These are phyloP conservation scores for Tremella fuciformis DNA, from an alignment of 768 basidiomycete genomes.

Conservation along the genomic window DNA sequence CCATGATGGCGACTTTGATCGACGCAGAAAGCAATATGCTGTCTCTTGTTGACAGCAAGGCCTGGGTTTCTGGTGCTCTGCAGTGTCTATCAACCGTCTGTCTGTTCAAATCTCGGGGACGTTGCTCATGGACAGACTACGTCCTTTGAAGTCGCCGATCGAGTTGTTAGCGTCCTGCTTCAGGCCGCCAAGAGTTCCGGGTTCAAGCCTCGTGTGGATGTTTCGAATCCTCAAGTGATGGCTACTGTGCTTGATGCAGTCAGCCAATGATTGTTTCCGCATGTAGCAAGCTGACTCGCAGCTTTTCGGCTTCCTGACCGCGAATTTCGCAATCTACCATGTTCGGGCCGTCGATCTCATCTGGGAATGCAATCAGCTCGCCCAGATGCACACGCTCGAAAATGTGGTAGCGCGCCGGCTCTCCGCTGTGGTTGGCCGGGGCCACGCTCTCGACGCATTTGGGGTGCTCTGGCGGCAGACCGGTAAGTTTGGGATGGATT, in stretches of 20 bases:
- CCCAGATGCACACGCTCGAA: constrained; percentile 33
- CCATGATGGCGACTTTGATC: constrained; percentile 17
- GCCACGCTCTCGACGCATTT: constrained; percentile 75
- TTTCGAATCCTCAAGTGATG: constrained; percentile 59
- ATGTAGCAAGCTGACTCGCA: constrained; percentile 45
- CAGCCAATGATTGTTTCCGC: not conserved
- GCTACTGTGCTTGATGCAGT: constrained; percentile 32
- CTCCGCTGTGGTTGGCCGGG: constrained; percentile 57
- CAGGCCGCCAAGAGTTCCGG: constrained; percentile 21
- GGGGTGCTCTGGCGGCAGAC: constrained; percentile 87
- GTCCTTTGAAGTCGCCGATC: constrained; percentile 69
- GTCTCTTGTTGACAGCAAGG: constrained; percentile 17
- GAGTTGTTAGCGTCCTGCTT: constrained; percentile 61
- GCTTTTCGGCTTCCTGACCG: constrained; percentile 71
- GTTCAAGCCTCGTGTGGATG: constrained; percentile 59
- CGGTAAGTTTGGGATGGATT: constrained; percentile 56
- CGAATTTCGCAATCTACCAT: constrained; percentile 69
- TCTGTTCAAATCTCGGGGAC: not conserved
- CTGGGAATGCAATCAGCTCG: constrained; percentile 58
- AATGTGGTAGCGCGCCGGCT: constrained; percentile 64
- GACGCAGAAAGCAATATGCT: constrained; percentile 19
- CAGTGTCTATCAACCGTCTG: constrained; percentile 60
- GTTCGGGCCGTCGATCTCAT: constrained; percentile 74
- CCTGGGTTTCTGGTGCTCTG: constrained; percentile 65
- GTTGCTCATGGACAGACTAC: constrained; percentile 54